Evolutionary conservation across 129 eudicot species (phyloP), one percentile per base, ranked within the genome.

Genomic region (Saussurea involucrata): DNA sequence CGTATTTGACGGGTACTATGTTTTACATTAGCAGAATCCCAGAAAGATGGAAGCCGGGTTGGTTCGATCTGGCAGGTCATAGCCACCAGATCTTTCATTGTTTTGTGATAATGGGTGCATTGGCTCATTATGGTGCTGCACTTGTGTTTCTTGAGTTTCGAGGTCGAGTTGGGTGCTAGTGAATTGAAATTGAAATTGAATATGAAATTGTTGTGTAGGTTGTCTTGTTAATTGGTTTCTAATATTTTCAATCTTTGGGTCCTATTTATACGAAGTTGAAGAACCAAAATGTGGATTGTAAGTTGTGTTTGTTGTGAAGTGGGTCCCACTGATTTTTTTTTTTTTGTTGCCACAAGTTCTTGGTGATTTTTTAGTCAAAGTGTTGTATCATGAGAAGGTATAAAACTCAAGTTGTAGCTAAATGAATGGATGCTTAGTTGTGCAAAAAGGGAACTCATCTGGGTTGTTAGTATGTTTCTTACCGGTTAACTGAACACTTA

Each of bases 61-160:
- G 86, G 92, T 94, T 94, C 60, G 98, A 94, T 72, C 73, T 94
- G n/a, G 96, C 94, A 1, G 98, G 98, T 3, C 97, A 94, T 60
- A 94, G 98, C 66, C 98, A 94, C 64, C 97, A 94, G 57, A 94
- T 94, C n/a, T 94, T 94, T 69, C 98, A 94, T 78, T 88, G 89
- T 76, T 86, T 94, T 78, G 98, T 94, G 82, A 83, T 94, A 9
- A 70, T 86, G 88, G 98, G 97, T 71, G 98, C 98, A 11, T 73
- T 94, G 89, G 92, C 98, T 65, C 98, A 94, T 79, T 94, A 91
- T 74, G 97, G 90, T 42, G 98, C 96, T 60, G 97, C 96, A 21
- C 90, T 78, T 20, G 80, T 87, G 68, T 94, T 91, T 74, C 72
- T 91, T 31, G 88, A 81, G 74, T 91, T 70, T 66, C 84, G 96